Evolutionary conservation across 306 rosid genomes (phyloP).

Genomic region (Corylus avellana): DNA sequence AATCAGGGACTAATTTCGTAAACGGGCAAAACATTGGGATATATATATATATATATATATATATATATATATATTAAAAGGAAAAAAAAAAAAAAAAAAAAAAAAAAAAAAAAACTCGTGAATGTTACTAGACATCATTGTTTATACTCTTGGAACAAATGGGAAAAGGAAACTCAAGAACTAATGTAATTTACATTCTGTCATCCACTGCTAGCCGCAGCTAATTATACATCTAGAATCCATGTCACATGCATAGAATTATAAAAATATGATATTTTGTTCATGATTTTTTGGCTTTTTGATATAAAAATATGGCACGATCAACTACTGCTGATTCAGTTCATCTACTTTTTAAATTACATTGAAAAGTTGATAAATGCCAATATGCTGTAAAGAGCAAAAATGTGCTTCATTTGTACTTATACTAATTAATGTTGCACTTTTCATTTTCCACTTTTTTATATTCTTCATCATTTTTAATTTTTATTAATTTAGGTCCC

Average conservation of each 20-base stretch:
- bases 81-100: too few species aligned
- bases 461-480: background rate
- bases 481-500: background rate
- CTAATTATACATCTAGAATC: background rate
- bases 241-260: background rate
- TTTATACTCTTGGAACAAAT: background rate
- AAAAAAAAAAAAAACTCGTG: too few species aligned
- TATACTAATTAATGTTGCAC: constrained; percentile 29
- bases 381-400: constrained; percentile 39
- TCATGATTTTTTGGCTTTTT: background rate
- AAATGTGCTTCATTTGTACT: constrained; percentile 39
- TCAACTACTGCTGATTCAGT: constrained; percentile 17
- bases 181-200: background rate
- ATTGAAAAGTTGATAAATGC: constrained; percentile 36
- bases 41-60: too few species aligned
- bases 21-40: too few species aligned
- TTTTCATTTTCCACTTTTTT: constrained; percentile 5
- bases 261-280: background rate
- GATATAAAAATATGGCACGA: constrained; percentile 4
- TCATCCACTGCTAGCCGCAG: background rate
- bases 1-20: too few species aligned
- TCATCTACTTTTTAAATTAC: constrained; percentile 24
- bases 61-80: too few species aligned
- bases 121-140: background rate
- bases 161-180: background rate